Evolutionary conservation across 2,329 filamentous ascomycete species (phyloP), one percentile per base, ranked within the genome.

Genomic region (Coleophoma crateriformis): DNA sequence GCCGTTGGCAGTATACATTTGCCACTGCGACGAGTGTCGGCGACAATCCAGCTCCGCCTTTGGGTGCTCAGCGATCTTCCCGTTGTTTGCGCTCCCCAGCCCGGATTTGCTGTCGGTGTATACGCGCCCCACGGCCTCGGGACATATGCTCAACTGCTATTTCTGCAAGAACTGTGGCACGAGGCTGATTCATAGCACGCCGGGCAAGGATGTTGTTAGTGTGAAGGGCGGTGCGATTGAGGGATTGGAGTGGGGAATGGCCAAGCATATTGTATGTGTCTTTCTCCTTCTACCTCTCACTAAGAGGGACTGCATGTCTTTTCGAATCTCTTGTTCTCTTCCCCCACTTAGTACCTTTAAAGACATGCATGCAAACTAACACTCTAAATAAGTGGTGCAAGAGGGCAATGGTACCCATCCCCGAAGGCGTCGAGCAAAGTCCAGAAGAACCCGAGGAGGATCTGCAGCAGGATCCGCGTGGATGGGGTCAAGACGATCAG

Each of bases 11-110:
- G 69, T 87, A 46, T 88, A 84, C 65, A 81, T 87, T 62, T 88
- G 85, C 68, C 85, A 88, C 68, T 88, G 85, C 65, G 67, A 72
- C 49, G 77, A 84, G 62, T 88, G 85, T 65, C 77, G 79, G 44
- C 74, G 78, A 50, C 84, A 87, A 68, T 81, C 81, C 32, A 72
- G 79, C 48, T 83, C 81, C 7, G 82, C 84, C 1, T 87, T 85
- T 65, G 84, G 84, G 27, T 79, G 82, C 33, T 84, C 81, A 34
- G 84, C 84, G 57, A 85, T 87, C 52, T 88, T 87, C 58, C 84
- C 84, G 1, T 72, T 72, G n/a, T 88, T 88, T 52, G 63, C 71
- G 10, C 67, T 87, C 27, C 79, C 82, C 0, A 54, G 67, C 7
- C 67, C 63, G 14, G 71, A 74, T 19, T 53, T 72, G 43, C 59